phyloP scores from a whole-genome alignment of 129 eudicot species.

The Helianthus tuberosus region DNA sequence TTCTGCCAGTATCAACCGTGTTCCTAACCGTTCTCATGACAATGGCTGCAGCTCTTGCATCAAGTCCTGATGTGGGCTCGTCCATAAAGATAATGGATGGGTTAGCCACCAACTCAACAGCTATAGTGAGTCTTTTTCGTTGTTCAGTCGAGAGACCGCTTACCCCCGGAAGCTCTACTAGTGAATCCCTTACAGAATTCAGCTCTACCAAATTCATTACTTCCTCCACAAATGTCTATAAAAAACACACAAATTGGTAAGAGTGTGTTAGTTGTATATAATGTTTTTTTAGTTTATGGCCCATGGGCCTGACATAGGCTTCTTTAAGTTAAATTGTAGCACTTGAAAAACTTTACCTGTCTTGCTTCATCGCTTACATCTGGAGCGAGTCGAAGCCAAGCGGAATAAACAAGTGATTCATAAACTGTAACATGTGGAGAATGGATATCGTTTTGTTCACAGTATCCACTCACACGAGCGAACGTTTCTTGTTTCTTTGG shows the following conservation, averaged over 20 bases:
- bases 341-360: conserved; percentile 35
- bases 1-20: conserved; percentile 82
- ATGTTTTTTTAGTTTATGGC: too few relatives aligned
- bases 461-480: conserved; percentile 84
- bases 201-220: conserved; percentile 80
- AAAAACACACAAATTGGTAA: conserved; percentile 2
- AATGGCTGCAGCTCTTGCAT: conserved; percentile 89
- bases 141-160: conserved; percentile 82
- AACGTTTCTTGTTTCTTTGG: conserved; percentile 79
- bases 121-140: conserved; percentile 80
- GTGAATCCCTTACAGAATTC: conserved; percentile 51
- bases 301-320: too few relatives aligned
- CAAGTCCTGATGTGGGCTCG: conserved; percentile 88
- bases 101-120: conserved; percentile 79
- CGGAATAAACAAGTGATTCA: conserved; percentile 68
- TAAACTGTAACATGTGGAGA: conserved; percentile 81
- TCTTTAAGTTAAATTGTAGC: background rate
- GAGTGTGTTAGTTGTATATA: background rate
- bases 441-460: conserved; percentile 87
- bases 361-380: conserved; percentile 52
- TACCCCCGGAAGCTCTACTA: conserved; percentile 82
- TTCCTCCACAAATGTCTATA: conserved; percentile 76
- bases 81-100: conserved; percentile 93
- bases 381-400: conserved; percentile 70
- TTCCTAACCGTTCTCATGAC: conserved; percentile 85